phyloP scores from a whole-genome alignment of 768 basidiomycete genomes.

The Wakefieldia striispora region DNA sequence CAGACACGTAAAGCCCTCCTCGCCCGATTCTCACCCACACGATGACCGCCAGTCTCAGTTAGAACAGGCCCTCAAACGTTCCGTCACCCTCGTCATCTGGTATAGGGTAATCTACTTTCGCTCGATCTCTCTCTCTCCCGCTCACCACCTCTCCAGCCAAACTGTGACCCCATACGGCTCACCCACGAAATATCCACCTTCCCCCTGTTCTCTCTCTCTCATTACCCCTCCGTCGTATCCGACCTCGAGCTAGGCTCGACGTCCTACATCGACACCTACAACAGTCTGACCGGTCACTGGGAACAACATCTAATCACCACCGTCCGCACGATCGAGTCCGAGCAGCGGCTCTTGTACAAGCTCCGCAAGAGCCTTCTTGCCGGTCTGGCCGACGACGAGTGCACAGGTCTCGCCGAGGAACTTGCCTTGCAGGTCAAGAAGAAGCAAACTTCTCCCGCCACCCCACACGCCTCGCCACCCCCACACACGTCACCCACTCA shows the following conservation, averaged over 20 bases:
- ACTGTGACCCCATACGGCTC: constrained; percentile 54
- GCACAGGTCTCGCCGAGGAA: constrained; percentile 55
- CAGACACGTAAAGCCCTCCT: constrained; percentile 8
- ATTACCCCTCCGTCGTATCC: constrained; percentile 47
- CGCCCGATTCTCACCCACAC: constrained; percentile 8
- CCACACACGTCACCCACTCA: constrained; percentile 11
- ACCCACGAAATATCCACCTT: constrained; percentile 60
- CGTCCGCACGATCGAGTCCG: constrained; percentile 56
- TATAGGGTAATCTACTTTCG: constrained; percentile 49
- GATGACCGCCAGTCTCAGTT: constrained; percentile 32
- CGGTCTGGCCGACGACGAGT: constrained; percentile 56
- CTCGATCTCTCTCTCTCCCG: background rate
- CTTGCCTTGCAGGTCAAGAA: constrained; percentile 43
- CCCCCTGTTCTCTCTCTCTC: constrained; percentile 60
- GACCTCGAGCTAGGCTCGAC: constrained; percentile 51
- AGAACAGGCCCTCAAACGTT: constrained; percentile 44
- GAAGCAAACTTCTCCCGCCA: constrained; percentile 6
- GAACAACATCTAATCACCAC: constrained; percentile 62
- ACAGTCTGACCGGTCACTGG: constrained; percentile 55
- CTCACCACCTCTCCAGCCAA: constrained; percentile 36
- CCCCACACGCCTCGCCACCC: background rate
- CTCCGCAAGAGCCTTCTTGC: constrained; percentile 57
- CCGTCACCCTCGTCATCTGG: constrained; percentile 68
- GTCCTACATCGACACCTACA: constrained; percentile 63
- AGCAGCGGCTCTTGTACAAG: constrained; percentile 63